These are phyloP conservation scores for Globisporangium cederbergense DNA, from an alignment of 352 stramenopile species.

Conservation along the genomic window DNA sequence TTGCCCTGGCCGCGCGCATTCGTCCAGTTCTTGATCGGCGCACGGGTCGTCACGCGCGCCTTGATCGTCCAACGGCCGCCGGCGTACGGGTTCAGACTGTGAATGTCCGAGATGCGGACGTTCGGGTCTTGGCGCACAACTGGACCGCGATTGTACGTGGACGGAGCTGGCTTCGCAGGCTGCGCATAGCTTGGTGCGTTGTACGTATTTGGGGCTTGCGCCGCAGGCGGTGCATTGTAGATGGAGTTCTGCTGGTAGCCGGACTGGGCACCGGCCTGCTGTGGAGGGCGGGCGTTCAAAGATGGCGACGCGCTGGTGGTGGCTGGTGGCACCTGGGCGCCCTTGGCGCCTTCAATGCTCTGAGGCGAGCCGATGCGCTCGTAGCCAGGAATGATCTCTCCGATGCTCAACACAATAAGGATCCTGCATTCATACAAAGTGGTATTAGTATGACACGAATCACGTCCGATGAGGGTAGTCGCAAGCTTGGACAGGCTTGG, in stretches of 20 bases:
- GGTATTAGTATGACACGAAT: no score
- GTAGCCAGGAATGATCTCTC: conserved; percentile 67
- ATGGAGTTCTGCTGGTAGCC: conserved; percentile 37
- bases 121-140: conserved; percentile 83
- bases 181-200: conserved; percentile 22
- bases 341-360: conserved; percentile 72
- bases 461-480: no score
- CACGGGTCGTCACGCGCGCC: conserved; percentile 91
- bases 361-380: conserved; percentile 76
- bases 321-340: conserved; percentile 26
- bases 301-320: conserved; percentile 16
- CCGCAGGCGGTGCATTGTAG: conserved; percentile 23
- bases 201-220: conserved; percentile 15
- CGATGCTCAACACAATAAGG: conserved; percentile 80
- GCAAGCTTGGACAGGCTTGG: neutral
- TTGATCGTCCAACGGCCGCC: conserved; percentile 95
- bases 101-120: conserved; percentile 78
- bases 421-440: conserved; percentile 36
- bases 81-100: conserved; percentile 94
- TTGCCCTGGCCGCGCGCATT: conserved; percentile 96
- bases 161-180: conserved; percentile 21
- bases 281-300: conserved; percentile 27
- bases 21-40: conserved; percentile 93
- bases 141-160: conserved; percentile 66
- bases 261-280: conserved; percentile 19